These are phyloP conservation scores for Ailanthus altissimus DNA, from an alignment of 345 rosid species.

Conservation along the genomic window DNA sequence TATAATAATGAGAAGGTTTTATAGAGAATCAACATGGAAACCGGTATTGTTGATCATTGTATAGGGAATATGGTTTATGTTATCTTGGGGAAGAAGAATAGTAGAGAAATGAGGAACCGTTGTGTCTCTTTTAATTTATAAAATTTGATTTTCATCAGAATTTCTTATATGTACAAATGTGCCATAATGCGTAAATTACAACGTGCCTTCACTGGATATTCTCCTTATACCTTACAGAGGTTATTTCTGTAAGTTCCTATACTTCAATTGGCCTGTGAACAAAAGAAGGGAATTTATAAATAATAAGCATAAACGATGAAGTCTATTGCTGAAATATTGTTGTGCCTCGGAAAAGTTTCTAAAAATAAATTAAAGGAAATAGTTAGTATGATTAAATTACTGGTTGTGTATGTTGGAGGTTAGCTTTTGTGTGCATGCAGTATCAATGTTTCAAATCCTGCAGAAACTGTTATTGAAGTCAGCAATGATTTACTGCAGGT, in stretches of 20 bases:
- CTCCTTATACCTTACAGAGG: not conserved
- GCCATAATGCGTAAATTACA: not conserved
- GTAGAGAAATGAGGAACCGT: not conserved
- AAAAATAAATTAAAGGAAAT: not conserved
- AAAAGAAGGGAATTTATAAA: not conserved
- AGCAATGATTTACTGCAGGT: constrained; percentile 56
- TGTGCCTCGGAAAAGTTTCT: not conserved
- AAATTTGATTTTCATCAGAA: not conserved
- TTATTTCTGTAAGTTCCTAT: not conserved
- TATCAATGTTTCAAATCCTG: not conserved
- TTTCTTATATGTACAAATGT: not conserved
- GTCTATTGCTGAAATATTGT: not conserved
- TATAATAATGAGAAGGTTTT: not conserved
- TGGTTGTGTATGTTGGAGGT: constrained; percentile 11
- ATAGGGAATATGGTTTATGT: not conserved
- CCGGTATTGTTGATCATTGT: no score
- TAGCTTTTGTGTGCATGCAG: constrained; percentile 9
- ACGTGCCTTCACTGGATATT: not conserved
- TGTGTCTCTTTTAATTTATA: not conserved
- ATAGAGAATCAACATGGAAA: not conserved
- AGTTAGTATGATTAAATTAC: not conserved
- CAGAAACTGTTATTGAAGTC: constrained; percentile 20
- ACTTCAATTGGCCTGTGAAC: constrained; percentile 12
- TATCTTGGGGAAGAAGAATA: not conserved
- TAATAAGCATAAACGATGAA: not conserved